Base-by-base conservation (phyloP, 768 basidiomycete species). In the Floccularia luteovirens region DNA sequence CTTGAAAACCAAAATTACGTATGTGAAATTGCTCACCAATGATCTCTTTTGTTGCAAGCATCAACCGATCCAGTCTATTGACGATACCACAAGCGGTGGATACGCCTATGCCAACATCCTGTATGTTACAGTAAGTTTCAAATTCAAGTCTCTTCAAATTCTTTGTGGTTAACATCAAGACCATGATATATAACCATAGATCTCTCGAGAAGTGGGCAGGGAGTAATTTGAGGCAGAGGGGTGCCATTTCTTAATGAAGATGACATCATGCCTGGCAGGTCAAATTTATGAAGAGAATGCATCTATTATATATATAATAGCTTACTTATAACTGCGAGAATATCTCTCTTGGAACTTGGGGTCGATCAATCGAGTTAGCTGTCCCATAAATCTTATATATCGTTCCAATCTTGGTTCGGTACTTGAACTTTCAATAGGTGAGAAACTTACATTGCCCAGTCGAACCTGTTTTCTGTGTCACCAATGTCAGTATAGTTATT, bases 21-120 rank as follows among this genome's bases (percentile, higher is more conserved):
- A 90, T 84, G 53, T 90, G 83, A 54, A 82, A 89, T 48, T 86
- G 82, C 55, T 91, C 89, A 1, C 89, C 89, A 1, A 91, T 84
- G 32, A 91, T 64, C 57, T 90, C 86, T 55, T 92, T 92, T 11
- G 78, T 75, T 2, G 86, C 85, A 2, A 89, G 52, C 78, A 91
- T 86, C 42, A 91, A 59, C 38, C 75, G 64, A 53, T 92, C 90
- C 10, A 92, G 61, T 7, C 85, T 72, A 4, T 72, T 72, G n/a
- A 91, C 62, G 28, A 91, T 73, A 0, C 72, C 69, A 47, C 73
- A 84, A 0, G 81, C 67, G 1, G 79, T 82, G 1, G 84, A 74
- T 16, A 84, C 77, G 5, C 82, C 85, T 7, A 86, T 83, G 38
- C 77, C 81, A 50, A 84, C 86, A 47, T 64, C 76, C 79, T 82